Conservation (phyloP, 352 stramenopile species). For the Phytophthora pinifolia region DNA sequence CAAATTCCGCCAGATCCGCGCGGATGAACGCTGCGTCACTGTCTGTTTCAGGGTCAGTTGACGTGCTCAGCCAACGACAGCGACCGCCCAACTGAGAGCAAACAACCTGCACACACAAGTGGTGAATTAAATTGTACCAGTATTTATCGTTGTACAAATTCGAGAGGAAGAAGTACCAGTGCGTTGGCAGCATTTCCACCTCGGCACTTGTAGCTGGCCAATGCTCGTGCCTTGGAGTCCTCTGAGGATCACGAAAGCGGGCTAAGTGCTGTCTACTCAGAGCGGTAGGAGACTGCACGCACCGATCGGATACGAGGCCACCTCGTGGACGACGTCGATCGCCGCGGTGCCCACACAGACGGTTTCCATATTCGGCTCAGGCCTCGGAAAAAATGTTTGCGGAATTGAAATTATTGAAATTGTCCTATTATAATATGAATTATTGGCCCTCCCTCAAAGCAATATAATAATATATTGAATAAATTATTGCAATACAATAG, state of each 20-base stretch:
- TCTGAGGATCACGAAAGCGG: constrained; percentile 7
- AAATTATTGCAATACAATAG: no score
- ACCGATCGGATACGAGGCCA: constrained; percentile 62
- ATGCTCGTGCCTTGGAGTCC: constrained; percentile 50
- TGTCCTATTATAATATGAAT: no score
- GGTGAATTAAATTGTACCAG: constrained; percentile 1
- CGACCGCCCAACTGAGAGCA: constrained; percentile 53
- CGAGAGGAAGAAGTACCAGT: constrained; percentile 33
- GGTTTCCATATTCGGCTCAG: constrained; percentile 57
- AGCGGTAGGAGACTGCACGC: background rate
- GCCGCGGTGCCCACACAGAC: constrained; percentile 71
- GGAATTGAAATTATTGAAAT: no score
- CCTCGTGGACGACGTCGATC: constrained; percentile 70
- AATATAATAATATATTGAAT: no score
- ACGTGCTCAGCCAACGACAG: constrained; percentile 66
- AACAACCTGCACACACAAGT: constrained; percentile 35
- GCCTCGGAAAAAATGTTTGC: no score
- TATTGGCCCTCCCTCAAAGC: no score
- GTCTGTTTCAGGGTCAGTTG: constrained; percentile 52
- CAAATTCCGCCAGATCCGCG: constrained; percentile 40
- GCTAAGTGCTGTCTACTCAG: background rate
- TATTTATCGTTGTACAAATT: constrained; percentile 8
- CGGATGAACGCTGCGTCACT: constrained; percentile 55
- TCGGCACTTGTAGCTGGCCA: constrained; percentile 54
- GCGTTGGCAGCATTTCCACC: constrained; percentile 71